Evolutionary conservation across 371 early-diverging fungal species (phyloP), one percentile per base, ranked within the genome.

Genomic region (Basidiobolus meristosporus): DNA sequence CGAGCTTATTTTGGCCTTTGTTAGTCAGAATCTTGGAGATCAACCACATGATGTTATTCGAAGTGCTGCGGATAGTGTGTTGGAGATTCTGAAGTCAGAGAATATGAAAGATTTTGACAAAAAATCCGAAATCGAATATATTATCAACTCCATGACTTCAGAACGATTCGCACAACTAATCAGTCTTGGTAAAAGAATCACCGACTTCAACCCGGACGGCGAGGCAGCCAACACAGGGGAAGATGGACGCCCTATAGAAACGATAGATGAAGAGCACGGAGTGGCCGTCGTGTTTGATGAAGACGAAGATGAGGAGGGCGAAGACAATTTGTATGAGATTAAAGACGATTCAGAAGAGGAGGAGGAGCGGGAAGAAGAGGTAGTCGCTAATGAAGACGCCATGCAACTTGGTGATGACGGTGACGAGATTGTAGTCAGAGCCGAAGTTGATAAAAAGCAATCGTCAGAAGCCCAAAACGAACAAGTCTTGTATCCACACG

Each of bases 131-230:
- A 76, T 90, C 15, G 91, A 89, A 51, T 48, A 51, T 2, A 54
- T 86, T 6, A 54, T 90, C 16, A 63, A 68, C 19, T 57, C 71
- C 3, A 54, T 92, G 14, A 43, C 64, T 17, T 70, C 81, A 15
- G 84, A 87, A 26, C 62, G 75, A 42, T 92, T 91, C 53, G 77
- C 88, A 12, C 77, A 77, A 41, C 68, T 93, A 14, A 70, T 93
- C 30, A 87, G 82, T 45, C 65, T 93, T 30, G 84, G 90, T 9
- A 89, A 90, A 50, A 82, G 86, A 51, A 85, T 97, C 37, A 90
- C 90, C 2, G 98, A 95, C 50, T 95, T 81, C 28, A 38, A 61
- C 19, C 59, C 59, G 29, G 57, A 54, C 1, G 55, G 54, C 22
- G 53, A 54, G 23, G 43, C 42, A 18, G 50, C 55, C 39, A 59